Base-by-base conservation (phyloP, 1,284 basidiomycete genomes). In the Uromyces viciae-fabae region DNA sequence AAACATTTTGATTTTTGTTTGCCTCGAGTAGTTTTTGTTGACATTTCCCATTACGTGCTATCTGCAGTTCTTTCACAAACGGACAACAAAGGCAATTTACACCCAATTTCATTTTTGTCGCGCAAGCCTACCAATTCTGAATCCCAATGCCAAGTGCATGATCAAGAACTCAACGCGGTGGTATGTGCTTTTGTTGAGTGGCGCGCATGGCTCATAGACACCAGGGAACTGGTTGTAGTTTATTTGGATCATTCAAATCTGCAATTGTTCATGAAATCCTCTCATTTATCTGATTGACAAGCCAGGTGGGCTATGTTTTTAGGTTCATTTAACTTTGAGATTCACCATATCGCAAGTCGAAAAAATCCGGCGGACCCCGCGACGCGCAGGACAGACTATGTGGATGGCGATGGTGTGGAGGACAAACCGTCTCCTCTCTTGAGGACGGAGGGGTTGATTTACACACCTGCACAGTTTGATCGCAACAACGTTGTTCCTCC, bases 101-200 rank as follows among this genome's bases (percentile, higher is more conserved):
- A 52, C 3, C 75, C 75, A 5, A 60, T 76, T 1, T 31, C 2
- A 8, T 76, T 46, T 40, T 31, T 64, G 46, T 76, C 75, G 3
- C 33, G 31, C 17, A 76, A 76, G 25, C 38, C 8, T 17, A 76
- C 31, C 3, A n/a, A 25, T 25, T n/a, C n/a, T 4, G 60, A 76
- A 36, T 4, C 15, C 7, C 1, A 5, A 49, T 76, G 75, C 58
- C 42, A 64, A 7, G 1, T 17, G 2, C 56, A 66, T 28, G 31
- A 76, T 49, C 75, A 64, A 25, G 75, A 76, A 43, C 33, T 76
- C 17, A 17, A 17, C 14, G 75, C 75, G 5, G n/a, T 76, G 19
- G 75, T 76, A 19, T n/a, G 7, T 5, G 42, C 28, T 2, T 76
- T 76, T 33, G 15, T 42, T 22, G 75, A 64, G 14, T 76, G 75